Evolutionary conservation across 345 rosid species (phyloP).

Genomic region (Citrus mangshanensis): DNA sequence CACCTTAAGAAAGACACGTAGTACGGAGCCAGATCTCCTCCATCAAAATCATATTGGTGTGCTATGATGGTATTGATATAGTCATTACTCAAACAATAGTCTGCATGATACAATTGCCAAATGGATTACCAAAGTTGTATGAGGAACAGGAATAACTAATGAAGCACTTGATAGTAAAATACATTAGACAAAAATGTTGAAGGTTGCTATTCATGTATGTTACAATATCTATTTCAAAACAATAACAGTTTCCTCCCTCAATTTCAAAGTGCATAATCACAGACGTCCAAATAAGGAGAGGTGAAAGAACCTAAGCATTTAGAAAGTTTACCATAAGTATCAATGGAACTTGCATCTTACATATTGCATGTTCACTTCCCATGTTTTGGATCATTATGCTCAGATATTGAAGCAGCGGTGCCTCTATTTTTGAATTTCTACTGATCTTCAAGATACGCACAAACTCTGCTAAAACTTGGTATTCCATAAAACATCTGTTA

Average conservation of each 20-base stretch:
- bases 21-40: slow-evolving; percentile 58
- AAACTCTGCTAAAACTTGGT: slow-evolving; percentile 63
- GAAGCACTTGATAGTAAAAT: slow-evolving; percentile 1
- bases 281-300: slow-evolving; percentile 1
- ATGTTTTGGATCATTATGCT: slow-evolving; percentile 72
- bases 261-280: background rate
- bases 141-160: background rate
- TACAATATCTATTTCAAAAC: background rate
- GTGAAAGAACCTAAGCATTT: slow-evolving; percentile 1
- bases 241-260: background rate
- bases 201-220: background rate
- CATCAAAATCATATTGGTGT: slow-evolving; percentile 45
- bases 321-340: slow-evolving; percentile 21
- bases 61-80: slow-evolving; percentile 54
- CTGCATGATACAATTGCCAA: slow-evolving; percentile 30
- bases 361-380: slow-evolving; percentile 52
- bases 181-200: background rate
- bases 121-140: slow-evolving; percentile 8
- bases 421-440: slow-evolving; percentile 49
- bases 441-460: slow-evolving; percentile 46
- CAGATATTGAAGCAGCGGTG: slow-evolving; percentile 56
- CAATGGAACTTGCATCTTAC: slow-evolving; percentile 37
- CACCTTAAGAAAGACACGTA: slow-evolving; percentile 60
- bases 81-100: slow-evolving; percentile 69
- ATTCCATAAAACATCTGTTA: slow-evolving; percentile 62